These are phyloP conservation scores for Trichosanthes truncata DNA, from an alignment of 306 rosid genomes.

Conservation along the genomic window DNA sequence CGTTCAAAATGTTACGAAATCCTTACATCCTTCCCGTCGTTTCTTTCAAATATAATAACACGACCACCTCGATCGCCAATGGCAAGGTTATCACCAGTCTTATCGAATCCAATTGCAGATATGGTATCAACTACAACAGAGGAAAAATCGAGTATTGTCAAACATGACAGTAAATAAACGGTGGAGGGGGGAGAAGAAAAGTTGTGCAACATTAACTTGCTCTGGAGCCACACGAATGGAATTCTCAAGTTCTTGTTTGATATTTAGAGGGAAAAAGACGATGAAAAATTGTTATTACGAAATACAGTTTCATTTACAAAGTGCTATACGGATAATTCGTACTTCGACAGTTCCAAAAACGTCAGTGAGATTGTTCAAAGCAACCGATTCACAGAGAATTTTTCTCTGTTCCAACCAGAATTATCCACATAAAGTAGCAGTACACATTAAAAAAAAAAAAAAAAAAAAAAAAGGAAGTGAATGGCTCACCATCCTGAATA, in stretches of 20 bases:
- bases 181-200: neutral
- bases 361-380: neutral
- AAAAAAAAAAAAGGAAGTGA: neutral
- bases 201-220: neutral
- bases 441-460: neutral
- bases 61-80: conserved; percentile 75
- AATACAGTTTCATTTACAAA: neutral
- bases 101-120: conserved; percentile 46
- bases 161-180: neutral
- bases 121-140: conserved; percentile 39
- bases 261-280: neutral
- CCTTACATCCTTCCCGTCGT: conserved; percentile 41
- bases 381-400: neutral
- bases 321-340: neutral
- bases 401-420: neutral
- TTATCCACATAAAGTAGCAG: neutral
- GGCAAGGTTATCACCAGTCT: conserved; percentile 59
- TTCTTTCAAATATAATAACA: conserved; percentile 44
- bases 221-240: neutral
- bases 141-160: neutral
- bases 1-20: neutral
- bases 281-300: neutral
- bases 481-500: conserved; percentile 30
- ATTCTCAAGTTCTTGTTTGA: neutral
- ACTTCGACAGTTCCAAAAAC: neutral